Evolutionary conservation across 1,284 basidiomycete genomes (phyloP).

Genomic region (Rhodotorula sp.): DNA sequence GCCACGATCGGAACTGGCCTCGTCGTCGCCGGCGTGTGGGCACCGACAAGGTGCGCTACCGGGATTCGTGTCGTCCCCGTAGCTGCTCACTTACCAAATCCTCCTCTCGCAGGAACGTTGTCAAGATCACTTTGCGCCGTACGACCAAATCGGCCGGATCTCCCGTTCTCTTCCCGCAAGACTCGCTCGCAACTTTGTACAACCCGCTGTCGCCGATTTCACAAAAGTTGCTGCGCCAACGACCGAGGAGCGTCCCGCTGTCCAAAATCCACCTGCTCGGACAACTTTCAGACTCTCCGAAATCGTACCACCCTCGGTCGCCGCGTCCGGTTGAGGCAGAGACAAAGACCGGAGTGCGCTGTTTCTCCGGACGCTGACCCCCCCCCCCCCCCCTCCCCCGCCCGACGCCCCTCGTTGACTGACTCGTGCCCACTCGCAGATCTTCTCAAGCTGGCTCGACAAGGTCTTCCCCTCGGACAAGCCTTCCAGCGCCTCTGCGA

Average conservation of each 20-base stretch:
- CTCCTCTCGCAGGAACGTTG: constrained; percentile 15
- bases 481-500: background rate
- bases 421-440: background rate
- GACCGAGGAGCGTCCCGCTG: constrained; percentile 20
- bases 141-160: constrained; percentile 1
- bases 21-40: constrained; percentile 21
- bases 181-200: constrained; percentile 25
- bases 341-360: constrained; percentile 2
- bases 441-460: constrained; percentile 1
- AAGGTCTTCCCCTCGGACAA: constrained; percentile 6
- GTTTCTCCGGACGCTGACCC: background rate
- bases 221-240: constrained; percentile 1
- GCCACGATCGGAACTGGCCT: constrained; percentile 11
- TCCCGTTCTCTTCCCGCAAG: constrained; percentile 25
- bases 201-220: constrained; percentile 20
- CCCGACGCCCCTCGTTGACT: background rate
- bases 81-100: background rate
- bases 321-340: background rate
- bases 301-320: constrained; percentile 31
- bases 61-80: background rate
- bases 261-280: constrained; percentile 26
- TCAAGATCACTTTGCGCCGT: constrained; percentile 29
- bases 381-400: background rate
- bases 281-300: constrained; percentile 13
- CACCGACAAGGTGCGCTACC: constrained; percentile 23